Evolutionary conservation across 805 yeast genomes (phyloP), one percentile per base, ranked within the genome.

Genomic region (Myxozyma vanderwaltii): DNA sequence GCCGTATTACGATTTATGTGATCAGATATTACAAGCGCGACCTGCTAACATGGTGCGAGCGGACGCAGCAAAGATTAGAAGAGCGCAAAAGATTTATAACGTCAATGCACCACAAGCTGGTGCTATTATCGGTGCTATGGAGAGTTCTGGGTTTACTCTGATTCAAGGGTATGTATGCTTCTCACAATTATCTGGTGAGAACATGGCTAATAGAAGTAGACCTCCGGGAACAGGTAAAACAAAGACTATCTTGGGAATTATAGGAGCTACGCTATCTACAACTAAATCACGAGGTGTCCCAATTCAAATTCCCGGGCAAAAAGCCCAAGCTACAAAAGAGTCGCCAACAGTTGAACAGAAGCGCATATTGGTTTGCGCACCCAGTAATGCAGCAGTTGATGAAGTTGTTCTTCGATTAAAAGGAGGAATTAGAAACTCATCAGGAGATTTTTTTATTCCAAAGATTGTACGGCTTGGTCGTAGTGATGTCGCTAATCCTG

Each of bases 161-260:
- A 91, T 94, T 72, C 99, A 94, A 75, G 99, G 97, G 69, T 68
- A 49, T 5, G 67, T n/a, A n/a, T n/a, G n/a, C n/a, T n/a, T n/a
- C n/a, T n/a, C n/a, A n/a, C n/a, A n/a, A n/a, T n/a, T n/a, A n/a
- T n/a, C n/a, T n/a, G n/a, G n/a, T n/a, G n/a, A n/a, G n/a, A n/a
- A n/a, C n/a, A n/a, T n/a, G n/a, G 13, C 52, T 58, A 26, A 46
- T 40, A 44, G 19, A 21, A 17, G 19, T 27, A 68, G 77, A 58
- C 99, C 99, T 0, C 99, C 99, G 0, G 99, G 99, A 73, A 92
- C 56, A 23, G 99, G 99, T 77, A 94, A 94, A 72, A 95, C 99
- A 0, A 95, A 92, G 71, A 94, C 99, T 0, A 94, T 95, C 74
- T 72, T 94, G 46, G 97, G 97, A 24, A 86, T 92, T 51, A 82